Percentiles rank a stretch among this genome's conserved stretches.
phyloP scores from a whole-genome alignment of 2,329 filamentous ascomycete species.

The Didymella arachidicola region DNA sequence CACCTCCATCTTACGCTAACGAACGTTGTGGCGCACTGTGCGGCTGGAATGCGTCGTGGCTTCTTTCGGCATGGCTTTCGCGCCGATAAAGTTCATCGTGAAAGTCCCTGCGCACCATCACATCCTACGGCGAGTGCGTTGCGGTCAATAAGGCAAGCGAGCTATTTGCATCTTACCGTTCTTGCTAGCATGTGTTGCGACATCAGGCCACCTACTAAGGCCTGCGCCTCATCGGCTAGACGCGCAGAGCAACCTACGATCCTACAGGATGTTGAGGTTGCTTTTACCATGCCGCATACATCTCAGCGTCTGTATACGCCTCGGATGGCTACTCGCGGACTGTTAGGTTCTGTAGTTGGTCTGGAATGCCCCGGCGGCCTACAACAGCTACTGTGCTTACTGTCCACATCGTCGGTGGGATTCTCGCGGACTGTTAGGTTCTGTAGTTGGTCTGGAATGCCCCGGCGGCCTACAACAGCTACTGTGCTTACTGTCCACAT shows the following conservation, averaged over 20 bases:
- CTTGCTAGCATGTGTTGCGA: not conserved
- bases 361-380: conserved; percentile 15
- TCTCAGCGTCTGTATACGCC: conserved; percentile 6
- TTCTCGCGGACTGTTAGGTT: conserved; percentile 9
- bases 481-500: conserved; percentile 11
- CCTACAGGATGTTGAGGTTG: conserved; percentile 18
- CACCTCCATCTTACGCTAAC: conserved; percentile 13
- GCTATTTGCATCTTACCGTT: conserved; percentile 10
- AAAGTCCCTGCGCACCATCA: conserved; percentile 4
- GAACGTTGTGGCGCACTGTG: conserved; percentile 16
- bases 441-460: conserved; percentile 13
- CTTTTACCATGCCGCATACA: conserved; percentile 18
- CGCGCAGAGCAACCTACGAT: conserved; percentile 6
- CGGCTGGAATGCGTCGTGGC: conserved; percentile 3
- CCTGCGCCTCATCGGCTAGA: conserved; percentile 8
- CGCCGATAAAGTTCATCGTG: conserved; percentile 4
- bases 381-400: conserved; percentile 10
- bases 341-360: conserved; percentile 13
- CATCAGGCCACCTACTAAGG: conserved; percentile 17
- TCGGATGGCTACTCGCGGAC: conserved; percentile 10
- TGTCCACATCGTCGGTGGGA: too few species aligned
- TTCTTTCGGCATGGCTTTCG: conserved; percentile 6
- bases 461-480: conserved; percentile 11
- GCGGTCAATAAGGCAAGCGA: conserved; percentile 7
- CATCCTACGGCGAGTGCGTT: conserved; percentile 9